Conservation (phyloP, 129 eudicot species). For the Tagetes patula region DNA sequence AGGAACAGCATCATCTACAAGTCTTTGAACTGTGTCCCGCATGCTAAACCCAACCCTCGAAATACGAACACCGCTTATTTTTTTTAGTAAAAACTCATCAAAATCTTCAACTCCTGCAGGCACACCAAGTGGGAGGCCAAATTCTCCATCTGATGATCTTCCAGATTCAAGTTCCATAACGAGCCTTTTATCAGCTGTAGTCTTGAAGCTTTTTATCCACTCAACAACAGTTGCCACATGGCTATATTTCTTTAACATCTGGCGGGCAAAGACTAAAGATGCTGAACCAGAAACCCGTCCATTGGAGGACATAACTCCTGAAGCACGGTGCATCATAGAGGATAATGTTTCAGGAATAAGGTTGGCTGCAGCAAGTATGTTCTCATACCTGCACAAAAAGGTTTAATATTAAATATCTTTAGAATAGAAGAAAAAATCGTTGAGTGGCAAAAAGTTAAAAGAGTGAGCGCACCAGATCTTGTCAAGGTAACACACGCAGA, state of each 20-base stretch:
- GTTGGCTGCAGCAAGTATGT: conserved; percentile 77
- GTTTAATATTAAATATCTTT: background rate
- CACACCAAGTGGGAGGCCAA: conserved; percentile 72
- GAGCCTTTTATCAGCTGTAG: conserved; percentile 70
- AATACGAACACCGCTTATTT: conserved; percentile 68
- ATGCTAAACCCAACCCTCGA: conserved; percentile 85
- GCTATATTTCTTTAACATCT: conserved; percentile 71
- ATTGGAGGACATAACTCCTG: conserved; percentile 59
- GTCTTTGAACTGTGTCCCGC: conserved; percentile 77
- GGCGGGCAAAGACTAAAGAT: conserved; percentile 66
- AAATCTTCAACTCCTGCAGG: conserved; percentile 89
- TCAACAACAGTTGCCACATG: conserved; percentile 65
- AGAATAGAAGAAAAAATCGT: background rate
- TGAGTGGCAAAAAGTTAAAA: background rate
- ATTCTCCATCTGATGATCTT: conserved; percentile 69
- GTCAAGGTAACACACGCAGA: conserved; percentile 7
- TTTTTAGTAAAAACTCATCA: conserved; percentile 81
- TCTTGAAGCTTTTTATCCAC: conserved; percentile 77
- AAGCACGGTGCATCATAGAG: conserved; percentile 70
- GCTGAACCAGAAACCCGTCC: conserved; percentile 74
- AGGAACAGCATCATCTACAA: conserved; percentile 65
- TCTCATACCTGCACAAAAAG: conserved; percentile 71
- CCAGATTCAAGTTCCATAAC: conserved; percentile 80
- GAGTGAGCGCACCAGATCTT: background rate
- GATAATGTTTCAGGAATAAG: conserved; percentile 90